Evolutionary conservation across 2,329 filamentous ascomycete species (phyloP).

Genomic region (Venturia pyrina): DNA sequence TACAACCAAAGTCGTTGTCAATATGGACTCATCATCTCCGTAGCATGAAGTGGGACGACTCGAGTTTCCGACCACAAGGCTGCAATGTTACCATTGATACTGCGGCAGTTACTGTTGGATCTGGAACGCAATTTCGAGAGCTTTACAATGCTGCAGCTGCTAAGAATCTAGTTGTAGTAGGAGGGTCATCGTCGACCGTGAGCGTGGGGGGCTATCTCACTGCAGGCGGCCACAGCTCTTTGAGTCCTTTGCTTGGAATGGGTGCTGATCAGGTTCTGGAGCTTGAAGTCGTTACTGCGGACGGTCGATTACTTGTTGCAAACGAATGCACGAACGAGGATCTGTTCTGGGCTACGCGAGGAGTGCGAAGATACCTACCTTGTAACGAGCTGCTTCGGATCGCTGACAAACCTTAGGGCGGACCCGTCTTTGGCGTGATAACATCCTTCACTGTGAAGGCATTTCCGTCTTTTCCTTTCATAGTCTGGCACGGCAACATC

Average conservation of each 20-base stretch:
- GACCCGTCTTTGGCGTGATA: slow-evolving; percentile 12
- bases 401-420: slow-evolving; percentile 2
- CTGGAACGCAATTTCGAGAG: slow-evolving; percentile 5
- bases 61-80: neutral
- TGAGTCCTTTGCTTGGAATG: slow-evolving; percentile 29
- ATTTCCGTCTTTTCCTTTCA: neutral
- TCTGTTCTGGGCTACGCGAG: slow-evolving; percentile 31
- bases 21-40: slow-evolving; percentile 10
- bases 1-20: neutral
- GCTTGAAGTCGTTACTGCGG: slow-evolving; percentile 29
- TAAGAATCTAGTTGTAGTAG: slow-evolving; percentile 1
- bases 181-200: neutral
- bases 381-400: too few species aligned
- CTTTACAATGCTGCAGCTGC: neutral
- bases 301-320: slow-evolving; percentile 26
- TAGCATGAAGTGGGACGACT: neutral
- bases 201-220: slow-evolving; percentile 9
- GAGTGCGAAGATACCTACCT: slow-evolving; percentile 13
- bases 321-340: slow-evolving; percentile 26
- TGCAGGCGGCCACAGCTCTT: slow-evolving; percentile 7
- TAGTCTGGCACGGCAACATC: neutral
- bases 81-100: slow-evolving; percentile 7
- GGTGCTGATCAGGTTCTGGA: slow-evolving; percentile 37
- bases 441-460: slow-evolving; percentile 9
- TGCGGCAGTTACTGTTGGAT: slow-evolving; percentile 8